Conservation (phyloP, 2,329 filamentous ascomycete species). For the Aspergillus fructus region DNA sequence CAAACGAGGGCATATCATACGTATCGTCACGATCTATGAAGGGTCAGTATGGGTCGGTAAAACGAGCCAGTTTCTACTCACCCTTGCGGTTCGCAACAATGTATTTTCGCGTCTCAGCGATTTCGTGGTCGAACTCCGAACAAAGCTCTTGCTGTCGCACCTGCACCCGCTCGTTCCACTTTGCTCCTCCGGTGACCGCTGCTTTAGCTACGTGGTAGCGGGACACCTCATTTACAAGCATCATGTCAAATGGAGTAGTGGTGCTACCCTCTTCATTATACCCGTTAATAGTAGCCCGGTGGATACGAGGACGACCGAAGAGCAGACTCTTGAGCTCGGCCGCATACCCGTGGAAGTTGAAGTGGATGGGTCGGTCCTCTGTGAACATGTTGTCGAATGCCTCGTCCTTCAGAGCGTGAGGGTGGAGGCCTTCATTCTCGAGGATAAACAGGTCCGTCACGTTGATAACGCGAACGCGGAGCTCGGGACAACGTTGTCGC, state of each 20-base stretch:
- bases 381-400: constrained; percentile 61
- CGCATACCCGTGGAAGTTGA: constrained; percentile 68
- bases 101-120: constrained; percentile 52
- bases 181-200: constrained; percentile 52
- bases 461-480: constrained; percentile 63
- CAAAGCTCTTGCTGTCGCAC: constrained; percentile 47
- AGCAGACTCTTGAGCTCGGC: constrained; percentile 61
- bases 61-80: constrained; percentile 31
- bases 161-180: constrained; percentile 50
- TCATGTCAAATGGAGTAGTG: constrained; percentile 70
- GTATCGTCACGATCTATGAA: constrained; percentile 51
- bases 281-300: constrained; percentile 56
- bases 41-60: background rate
- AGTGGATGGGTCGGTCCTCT: constrained; percentile 54
- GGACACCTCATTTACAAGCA: constrained; percentile 62
- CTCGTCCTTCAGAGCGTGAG: constrained; percentile 55
- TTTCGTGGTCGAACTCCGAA: constrained; percentile 49
- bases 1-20: constrained; percentile 42
- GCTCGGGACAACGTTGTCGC: constrained; percentile 47
- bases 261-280: constrained; percentile 67
- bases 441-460: constrained; percentile 67
- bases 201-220: constrained; percentile 59
- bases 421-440: constrained; percentile 55
- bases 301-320: constrained; percentile 55
- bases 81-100: constrained; percentile 55